A percentile compares a stretch with the other conserved stretches of the same genome.
These are phyloP conservation scores for Nemania abortiva DNA, from an alignment of 2,329 filamentous ascomycete genomes.

Conservation along the genomic window DNA sequence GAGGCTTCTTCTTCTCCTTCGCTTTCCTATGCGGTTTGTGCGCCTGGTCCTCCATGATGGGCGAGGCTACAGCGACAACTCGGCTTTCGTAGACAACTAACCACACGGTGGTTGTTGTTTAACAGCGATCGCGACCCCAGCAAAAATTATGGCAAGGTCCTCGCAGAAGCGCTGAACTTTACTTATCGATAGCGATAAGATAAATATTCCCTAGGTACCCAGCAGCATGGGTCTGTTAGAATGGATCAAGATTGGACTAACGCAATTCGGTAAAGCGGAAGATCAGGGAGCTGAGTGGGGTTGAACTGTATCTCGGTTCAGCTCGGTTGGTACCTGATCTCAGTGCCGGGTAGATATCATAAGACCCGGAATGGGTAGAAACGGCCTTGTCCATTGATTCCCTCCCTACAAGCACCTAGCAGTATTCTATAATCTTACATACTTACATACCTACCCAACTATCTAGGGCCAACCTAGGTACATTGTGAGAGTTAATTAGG, in stretches of 20 bases:
- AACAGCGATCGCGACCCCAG: conserved; percentile 13
- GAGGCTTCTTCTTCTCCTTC: conserved; percentile 87
- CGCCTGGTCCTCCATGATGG: conserved; percentile 79
- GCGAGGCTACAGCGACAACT: conserved; percentile 25
- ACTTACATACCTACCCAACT: too few species aligned
- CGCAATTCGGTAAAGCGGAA: background rate
- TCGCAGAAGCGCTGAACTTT: conserved; percentile 17
- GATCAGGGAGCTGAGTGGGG: background rate
- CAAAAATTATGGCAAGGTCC: conserved; percentile 29
- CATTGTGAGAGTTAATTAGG: background rate
- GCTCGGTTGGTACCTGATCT: too few species aligned
- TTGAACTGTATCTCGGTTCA: background rate
- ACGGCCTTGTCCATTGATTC: conserved; percentile 9
- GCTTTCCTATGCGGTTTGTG: conserved; percentile 87
- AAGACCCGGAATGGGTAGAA: conserved; percentile 22
- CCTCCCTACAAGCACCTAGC: background rate
- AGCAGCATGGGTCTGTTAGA: too few species aligned
- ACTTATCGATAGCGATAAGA: conserved; percentile 40
- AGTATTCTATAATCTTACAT: background rate
- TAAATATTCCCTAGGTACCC: background rate
- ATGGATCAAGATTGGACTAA: conserved; percentile 4
- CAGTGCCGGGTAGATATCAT: background rate
- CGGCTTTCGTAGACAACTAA: background rate
- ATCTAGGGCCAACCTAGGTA: background rate
- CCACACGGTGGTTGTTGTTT: background rate